Conservation (phyloP, 1,284 basidiomycete genomes). For the Gastroboletus turbinatus region DNA sequence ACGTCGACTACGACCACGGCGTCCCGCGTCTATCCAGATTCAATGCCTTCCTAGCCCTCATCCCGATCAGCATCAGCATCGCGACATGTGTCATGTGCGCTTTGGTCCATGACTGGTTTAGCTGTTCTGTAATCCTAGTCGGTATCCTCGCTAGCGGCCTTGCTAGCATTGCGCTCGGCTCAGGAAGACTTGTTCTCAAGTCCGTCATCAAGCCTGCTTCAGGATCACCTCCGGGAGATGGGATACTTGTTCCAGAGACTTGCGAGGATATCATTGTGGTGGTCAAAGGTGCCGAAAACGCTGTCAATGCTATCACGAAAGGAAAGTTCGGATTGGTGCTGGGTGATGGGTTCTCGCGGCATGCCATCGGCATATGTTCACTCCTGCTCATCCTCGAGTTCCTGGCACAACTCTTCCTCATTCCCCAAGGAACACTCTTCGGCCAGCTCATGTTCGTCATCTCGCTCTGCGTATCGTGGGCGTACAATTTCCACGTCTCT, state of each 20-base stretch:
- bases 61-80: conserved; percentile 28
- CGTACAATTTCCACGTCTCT: conserved; percentile 28
- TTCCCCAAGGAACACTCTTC: conserved; percentile 30
- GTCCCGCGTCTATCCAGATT: conserved; percentile 13
- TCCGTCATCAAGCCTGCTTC: conserved; percentile 10
- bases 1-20: conserved; percentile 6
- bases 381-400: conserved; percentile 29
- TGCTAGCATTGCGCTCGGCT: conserved; percentile 28
- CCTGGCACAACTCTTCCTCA: conserved; percentile 29
- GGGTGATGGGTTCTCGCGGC: not conserved
- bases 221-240: conserved; percentile 22
- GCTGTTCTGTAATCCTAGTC: conserved; percentile 30
- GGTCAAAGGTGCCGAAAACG: conserved; percentile 24
- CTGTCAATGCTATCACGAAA: conserved; percentile 29
- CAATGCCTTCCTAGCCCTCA: conserved; percentile 11
- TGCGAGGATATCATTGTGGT: conserved; percentile 24
- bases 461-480: conserved; percentile 32
- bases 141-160: conserved; percentile 31
- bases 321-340: conserved; percentile 26
- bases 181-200: conserved; percentile 15
- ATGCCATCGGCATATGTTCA: conserved; percentile 26
- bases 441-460: conserved; percentile 32
- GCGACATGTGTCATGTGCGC: conserved; percentile 22
- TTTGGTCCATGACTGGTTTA: conserved; percentile 28
- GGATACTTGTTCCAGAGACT: conserved; percentile 18